Base-by-base conservation (phyloP, 805 yeast species). In the Teunomyces cretensis region DNA sequence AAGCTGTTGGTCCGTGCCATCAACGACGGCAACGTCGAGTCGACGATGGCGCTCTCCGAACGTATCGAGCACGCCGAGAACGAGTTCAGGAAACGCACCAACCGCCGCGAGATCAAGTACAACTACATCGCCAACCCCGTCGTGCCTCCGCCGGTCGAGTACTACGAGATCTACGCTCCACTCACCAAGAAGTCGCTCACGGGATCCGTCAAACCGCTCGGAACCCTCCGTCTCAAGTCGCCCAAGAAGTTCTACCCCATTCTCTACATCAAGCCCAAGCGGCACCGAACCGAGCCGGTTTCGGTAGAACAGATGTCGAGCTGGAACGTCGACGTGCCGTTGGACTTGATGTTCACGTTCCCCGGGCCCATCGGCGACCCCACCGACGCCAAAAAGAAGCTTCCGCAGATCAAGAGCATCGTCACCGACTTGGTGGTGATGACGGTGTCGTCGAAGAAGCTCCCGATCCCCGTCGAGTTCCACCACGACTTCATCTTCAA, bases 401-500 rank as follows among this genome's bases (percentile, higher is more conserved):
- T 46, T 6, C 65, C 67, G 1, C 57, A 56, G 30, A 47, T 64
- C 37, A 61, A 55, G 31, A 12, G 39, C 1, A 48, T 60, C 8
- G 28, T 35, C 2, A 60, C 63, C 2, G 73, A 68, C 32, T 55
- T 71, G 22, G 61, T 61, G 3, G 72, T 60, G 1, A 41, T 62
- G 27, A 64, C 74, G 15, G 48, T 64, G 13, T 53, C 60, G 35
- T 64, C 75, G 1, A 56, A 60, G 11, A 58, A 61, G 39, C 50
- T 53, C 19, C 65, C 71, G 2, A 65, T 71, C 9, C 75, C 76
- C 1, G 43, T 71, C 8, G 76, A 70, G 52, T 45, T 71, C 24
- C 58, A 61, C 44, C 72, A 69, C 48, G 72, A 65, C 33, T 54
- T 65, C 13, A 49, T 70, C 1, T 67, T 60, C 49, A 56, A 56